A percentile compares a stretch with the other conserved stretches of the same genome.
Conservation (phyloP, 257 asterid genomes). For the Leptodermis oblonga region DNA sequence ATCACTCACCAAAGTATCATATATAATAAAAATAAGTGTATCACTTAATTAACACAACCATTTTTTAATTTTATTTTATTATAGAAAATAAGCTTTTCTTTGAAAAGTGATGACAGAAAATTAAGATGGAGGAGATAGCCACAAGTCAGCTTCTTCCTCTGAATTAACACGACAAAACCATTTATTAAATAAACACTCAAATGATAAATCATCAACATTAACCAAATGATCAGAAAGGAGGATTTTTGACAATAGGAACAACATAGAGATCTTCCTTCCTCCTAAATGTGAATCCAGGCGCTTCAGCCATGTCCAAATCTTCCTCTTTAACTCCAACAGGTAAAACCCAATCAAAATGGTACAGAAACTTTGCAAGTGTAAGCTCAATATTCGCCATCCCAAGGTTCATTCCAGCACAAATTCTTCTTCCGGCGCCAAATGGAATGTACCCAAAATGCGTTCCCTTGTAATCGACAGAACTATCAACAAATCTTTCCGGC, state of each 20-base stretch:
- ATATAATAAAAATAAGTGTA: too few relatives aligned
- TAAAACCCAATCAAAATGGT: slow-evolving; percentile 7
- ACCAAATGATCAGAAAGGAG: too few relatives aligned
- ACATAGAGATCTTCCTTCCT: neutral
- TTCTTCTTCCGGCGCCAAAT: slow-evolving; percentile 15
- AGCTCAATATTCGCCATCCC: neutral
- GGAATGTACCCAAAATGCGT: slow-evolving; percentile 14
- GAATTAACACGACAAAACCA: too few relatives aligned
- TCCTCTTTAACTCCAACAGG: neutral
- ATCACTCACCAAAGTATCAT: too few relatives aligned
- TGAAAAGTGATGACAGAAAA: too few relatives aligned
- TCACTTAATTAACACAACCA: too few relatives aligned
- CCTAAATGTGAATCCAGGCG: neutral
- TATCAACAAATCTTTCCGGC: slow-evolving; percentile 13
- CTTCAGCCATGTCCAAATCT: slow-evolving; percentile 1
- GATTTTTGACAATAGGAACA: neutral
- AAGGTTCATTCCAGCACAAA: slow-evolving; percentile 9
- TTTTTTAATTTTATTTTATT: too few relatives aligned
- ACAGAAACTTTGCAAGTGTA: neutral
- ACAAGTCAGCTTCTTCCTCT: too few relatives aligned
- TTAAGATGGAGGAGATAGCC: too few relatives aligned
- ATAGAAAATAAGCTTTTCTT: too few relatives aligned
- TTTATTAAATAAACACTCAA: too few relatives aligned
- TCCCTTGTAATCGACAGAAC: slow-evolving; percentile 6
- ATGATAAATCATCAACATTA: too few relatives aligned